These are phyloP conservation scores for Byssoonygena ceratinophila DNA, from an alignment of 2,329 filamentous ascomycete species.

Conservation along the genomic window DNA sequence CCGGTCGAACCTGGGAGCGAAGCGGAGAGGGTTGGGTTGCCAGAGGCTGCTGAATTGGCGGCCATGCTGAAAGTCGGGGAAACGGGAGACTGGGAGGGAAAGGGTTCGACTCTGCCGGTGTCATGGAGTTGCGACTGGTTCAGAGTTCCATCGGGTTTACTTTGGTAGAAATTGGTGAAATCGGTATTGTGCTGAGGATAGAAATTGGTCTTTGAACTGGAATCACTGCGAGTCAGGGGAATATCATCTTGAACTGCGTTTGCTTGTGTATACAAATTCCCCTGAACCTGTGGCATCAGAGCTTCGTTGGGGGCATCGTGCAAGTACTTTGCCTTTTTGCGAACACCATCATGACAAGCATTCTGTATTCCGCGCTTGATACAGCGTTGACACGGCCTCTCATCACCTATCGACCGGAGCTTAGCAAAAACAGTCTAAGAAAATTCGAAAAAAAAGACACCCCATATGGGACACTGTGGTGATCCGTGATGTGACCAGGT, in stretches of 20 bases:
- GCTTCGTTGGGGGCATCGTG: constrained; percentile 89
- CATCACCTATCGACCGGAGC: constrained; percentile 57
- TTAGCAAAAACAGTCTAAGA: constrained; percentile 19
- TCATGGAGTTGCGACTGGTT: constrained; percentile 18
- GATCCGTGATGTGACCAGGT: not conserved
- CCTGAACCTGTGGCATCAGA: constrained; percentile 71
- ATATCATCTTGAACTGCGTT: constrained; percentile 29
- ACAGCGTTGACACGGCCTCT: constrained; percentile 85
- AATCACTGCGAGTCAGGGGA: constrained; percentile 21
- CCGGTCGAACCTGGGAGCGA: constrained; percentile 41
- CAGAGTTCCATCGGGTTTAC: constrained; percentile 24
- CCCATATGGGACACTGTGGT: constrained; percentile 10
- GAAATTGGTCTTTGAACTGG: constrained; percentile 32
- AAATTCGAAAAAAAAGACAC: constrained; percentile 18
- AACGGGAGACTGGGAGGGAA: constrained; percentile 59
- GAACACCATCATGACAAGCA: constrained; percentile 86
- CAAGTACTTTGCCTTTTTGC: constrained; percentile 98
- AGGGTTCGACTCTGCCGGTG: constrained; percentile 39
- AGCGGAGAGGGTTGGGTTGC: constrained; percentile 27
- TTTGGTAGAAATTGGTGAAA: constrained; percentile 32
- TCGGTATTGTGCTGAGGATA: constrained; percentile 30
- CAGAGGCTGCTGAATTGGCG: constrained; percentile 26
- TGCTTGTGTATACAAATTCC: constrained; percentile 48
- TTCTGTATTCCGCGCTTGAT: constrained; percentile 88
- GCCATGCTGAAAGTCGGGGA: constrained; percentile 59